Base-by-base conservation (phyloP, 176 grass and related monocot genomes). In the Musa acuminata region DNA sequence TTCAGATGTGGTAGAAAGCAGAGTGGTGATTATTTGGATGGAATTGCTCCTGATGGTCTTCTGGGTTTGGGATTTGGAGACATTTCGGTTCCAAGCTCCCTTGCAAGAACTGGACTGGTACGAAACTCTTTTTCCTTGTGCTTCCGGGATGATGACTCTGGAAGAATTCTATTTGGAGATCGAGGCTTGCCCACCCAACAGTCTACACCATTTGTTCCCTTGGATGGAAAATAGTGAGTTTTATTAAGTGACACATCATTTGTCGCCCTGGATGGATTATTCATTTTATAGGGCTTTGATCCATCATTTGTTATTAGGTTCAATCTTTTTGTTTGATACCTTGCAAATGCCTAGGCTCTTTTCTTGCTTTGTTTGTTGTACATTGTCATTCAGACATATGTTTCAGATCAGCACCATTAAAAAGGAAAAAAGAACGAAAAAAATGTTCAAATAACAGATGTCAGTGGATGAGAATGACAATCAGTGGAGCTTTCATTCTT, bases 141-240 rank as follows among this genome's bases (percentile, higher is more conserved):
- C 75, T 96, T 96, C 53, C 86, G 88, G 65, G 79, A 92, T 78
- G 83, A 96, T 63, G 74, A 89, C 72, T 89, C 89, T 62, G 92
- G 92, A 62, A 82, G 71, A 85, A 96, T 96, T 91, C 91, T 84
- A 80, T 89, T 99, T 71, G 95, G 95, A 69, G 90, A 94, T 79
- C 88, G 84, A 84, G 91, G 90, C 69, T 77, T 90, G 22, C 57
- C 90, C 74, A 85, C 75, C 48, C 90, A 99, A 89, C 91, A 87
- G 76, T 94, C 88, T 43, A 91, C 90, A 23, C 84, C 95, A 13
- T 94, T 99, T 87, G 84, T 94, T 82, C 80, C 86, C 64, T 67
- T 87, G 59, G 55, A 94, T 87, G 95, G 95, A 64, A 91, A 94
- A 86, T 77, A 87, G 95, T 99, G 82, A 91, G 90, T 87, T 26